Conservation (phyloP, 441 rosid species). For the Arabidopsis hybrid region DNA sequence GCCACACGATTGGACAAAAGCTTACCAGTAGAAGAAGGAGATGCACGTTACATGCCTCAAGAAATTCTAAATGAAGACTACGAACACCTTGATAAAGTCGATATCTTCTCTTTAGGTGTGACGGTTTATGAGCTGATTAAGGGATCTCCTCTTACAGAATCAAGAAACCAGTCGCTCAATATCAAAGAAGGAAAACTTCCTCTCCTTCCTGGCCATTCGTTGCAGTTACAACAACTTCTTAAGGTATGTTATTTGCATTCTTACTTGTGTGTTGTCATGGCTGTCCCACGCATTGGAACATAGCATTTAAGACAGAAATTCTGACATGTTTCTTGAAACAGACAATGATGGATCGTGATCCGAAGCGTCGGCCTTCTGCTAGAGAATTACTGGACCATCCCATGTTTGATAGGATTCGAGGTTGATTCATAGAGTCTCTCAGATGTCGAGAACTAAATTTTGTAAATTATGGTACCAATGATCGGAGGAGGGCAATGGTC, state of each 20-base stretch:
- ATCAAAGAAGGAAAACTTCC: conserved; percentile 88
- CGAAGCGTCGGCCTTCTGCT: conserved; percentile 79
- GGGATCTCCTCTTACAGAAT: conserved; percentile 80
- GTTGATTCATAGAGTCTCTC: conserved; percentile 33
- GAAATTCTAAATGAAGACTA: conserved; percentile 88
- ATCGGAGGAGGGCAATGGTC: not conserved
- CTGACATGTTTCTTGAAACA: conserved; percentile 47
- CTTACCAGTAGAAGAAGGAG: conserved; percentile 93
- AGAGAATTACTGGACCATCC: conserved; percentile 68
- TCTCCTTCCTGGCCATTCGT: conserved; percentile 84
- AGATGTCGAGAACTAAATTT: conserved; percentile 23
- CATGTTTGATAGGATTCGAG: conserved; percentile 58
- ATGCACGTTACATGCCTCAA: conserved; percentile 98
- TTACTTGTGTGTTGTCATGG: conserved; percentile 11
- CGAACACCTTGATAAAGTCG: conserved; percentile 88
- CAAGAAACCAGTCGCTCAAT: conserved; percentile 66
- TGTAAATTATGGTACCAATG: conserved; percentile 40
- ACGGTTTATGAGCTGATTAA: conserved; percentile 77
- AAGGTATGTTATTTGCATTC: conserved; percentile 57
- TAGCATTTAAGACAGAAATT: conserved; percentile 2
- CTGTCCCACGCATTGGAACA: not conserved
- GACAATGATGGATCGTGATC: conserved; percentile 85
- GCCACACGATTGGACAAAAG: conserved; percentile 85
- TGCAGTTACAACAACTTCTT: conserved; percentile 85
- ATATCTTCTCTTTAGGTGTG: conserved; percentile 87